Evolutionary conservation across 805 yeast species (phyloP).

Genomic region (Lipomyces mesembrius): DNA sequence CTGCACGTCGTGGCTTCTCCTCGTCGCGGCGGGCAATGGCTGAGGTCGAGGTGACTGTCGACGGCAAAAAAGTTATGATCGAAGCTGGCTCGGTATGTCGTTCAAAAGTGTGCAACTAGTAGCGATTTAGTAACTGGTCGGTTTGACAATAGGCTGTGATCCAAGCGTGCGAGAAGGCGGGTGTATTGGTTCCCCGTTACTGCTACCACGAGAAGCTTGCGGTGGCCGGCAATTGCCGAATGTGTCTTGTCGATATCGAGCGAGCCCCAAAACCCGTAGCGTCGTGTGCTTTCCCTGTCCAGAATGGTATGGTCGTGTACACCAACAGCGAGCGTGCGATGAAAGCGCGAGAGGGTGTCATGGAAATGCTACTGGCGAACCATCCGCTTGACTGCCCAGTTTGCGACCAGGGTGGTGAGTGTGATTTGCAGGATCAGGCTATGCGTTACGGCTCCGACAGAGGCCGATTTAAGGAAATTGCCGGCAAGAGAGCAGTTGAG

Average conservation of each 20-base stretch:
- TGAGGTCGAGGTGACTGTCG: slow-evolving; percentile 62
- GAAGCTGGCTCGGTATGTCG: slow-evolving; percentile 69
- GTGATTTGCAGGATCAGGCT: slow-evolving; percentile 88
- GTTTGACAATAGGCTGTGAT: slow-evolving; percentile 58
- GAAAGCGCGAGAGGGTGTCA: slow-evolving; percentile 86
- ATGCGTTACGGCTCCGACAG: slow-evolving; percentile 80
- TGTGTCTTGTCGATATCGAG: slow-evolving; percentile 90
- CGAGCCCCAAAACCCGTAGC: slow-evolving; percentile 89
- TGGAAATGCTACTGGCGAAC: slow-evolving; percentile 84
- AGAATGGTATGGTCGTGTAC: slow-evolving; percentile 83
- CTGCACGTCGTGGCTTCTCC: slow-evolving; percentile 45
- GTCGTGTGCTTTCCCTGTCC: slow-evolving; percentile 91
- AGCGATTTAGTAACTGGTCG: background rate
- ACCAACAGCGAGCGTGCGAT: slow-evolving; percentile 78
- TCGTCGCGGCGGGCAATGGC: slow-evolving; percentile 48
- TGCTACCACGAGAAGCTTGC: slow-evolving; percentile 91
- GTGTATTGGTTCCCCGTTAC: slow-evolving; percentile 84
- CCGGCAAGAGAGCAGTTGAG: slow-evolving; percentile 88
- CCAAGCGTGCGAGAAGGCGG: slow-evolving; percentile 91
- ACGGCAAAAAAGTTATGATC: slow-evolving; percentile 73
- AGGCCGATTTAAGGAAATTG: slow-evolving; percentile 79
- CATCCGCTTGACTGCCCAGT: slow-evolving; percentile 93
- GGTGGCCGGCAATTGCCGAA: slow-evolving; percentile 90
- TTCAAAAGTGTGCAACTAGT: background rate
- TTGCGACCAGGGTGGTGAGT: slow-evolving; percentile 94